Evolutionary conservation across 2,329 filamentous ascomycete species (phyloP).

Genomic region (Xylaria sp.): DNA sequence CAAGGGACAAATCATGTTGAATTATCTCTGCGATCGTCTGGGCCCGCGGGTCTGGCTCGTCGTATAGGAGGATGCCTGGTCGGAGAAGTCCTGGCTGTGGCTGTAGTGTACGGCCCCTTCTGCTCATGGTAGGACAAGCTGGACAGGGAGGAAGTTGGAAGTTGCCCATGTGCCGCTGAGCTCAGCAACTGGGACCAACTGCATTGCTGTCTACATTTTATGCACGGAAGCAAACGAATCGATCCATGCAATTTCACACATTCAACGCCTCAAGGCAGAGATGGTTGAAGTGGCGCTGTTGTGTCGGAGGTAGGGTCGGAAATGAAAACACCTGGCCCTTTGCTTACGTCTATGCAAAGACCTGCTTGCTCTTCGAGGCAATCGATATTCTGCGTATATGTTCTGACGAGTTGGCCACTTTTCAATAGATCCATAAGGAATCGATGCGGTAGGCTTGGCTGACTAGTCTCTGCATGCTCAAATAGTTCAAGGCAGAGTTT

Average conservation of each 20-base stretch:
- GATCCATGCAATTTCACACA: constrained; percentile 5
- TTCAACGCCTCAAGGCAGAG: constrained; percentile 7
- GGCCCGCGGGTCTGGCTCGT: neutral
- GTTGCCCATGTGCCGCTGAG: constrained; percentile 9
- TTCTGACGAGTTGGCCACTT: constrained; percentile 6
- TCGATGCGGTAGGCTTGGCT: constrained; percentile 4
- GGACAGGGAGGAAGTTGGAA: constrained; percentile 10
- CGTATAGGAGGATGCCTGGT: neutral
- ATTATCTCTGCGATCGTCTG: constrained; percentile 1
- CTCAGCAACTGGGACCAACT: constrained; percentile 8
- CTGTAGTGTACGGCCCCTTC: neutral
- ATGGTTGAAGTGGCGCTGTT: constrained; percentile 13
- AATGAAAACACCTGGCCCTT: constrained; percentile 9
- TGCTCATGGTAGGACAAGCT: neutral
- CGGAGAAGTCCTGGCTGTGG: neutral
- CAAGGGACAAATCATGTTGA: constrained; percentile 1
- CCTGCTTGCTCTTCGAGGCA: constrained; percentile 6
- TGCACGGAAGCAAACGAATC: neutral
- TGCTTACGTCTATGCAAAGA: constrained; percentile 3
- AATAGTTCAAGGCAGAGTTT: constrained; percentile 18
- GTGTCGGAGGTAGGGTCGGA: constrained; percentile 11
- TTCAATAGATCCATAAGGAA: constrained; percentile 6
- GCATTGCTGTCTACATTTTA: constrained; percentile 4
- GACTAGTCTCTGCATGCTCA: constrained; percentile 6
- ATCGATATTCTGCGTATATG: constrained; percentile 10